Evolutionary conservation across 179 eudicot genomes (phyloP).

Genomic region (Gypsophila paniculata): DNA sequence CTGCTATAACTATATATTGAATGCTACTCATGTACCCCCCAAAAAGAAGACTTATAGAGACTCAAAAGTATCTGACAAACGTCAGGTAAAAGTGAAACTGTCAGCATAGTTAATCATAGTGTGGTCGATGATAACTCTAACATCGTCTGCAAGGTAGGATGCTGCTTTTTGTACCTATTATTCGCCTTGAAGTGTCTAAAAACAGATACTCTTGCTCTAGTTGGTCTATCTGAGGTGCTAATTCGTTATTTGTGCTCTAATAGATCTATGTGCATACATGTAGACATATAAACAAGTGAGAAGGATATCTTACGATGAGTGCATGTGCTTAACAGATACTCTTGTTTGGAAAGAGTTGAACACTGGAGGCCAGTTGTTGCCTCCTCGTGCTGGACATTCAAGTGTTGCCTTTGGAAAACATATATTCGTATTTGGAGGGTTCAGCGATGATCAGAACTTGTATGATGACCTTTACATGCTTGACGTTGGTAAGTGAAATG

Average conservation of each 20-base stretch:
- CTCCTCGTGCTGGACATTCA: slow-evolving; percentile 96
- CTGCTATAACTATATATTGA: background rate
- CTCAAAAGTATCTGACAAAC: background rate
- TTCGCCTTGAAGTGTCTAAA: background rate
- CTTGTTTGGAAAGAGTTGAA: slow-evolving; percentile 77
- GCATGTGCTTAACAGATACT: slow-evolving; percentile 48
- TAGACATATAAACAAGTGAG: background rate
- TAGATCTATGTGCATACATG: slow-evolving; percentile 8
- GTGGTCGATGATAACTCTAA: background rate
- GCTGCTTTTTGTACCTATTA: background rate
- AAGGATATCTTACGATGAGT: slow-evolving; percentile 6
- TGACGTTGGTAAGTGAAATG: slow-evolving; percentile 60
- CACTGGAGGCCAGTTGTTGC: slow-evolving; percentile 68
- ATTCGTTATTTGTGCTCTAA: background rate
- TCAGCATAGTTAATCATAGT: background rate
- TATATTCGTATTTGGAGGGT: slow-evolving; percentile 92
- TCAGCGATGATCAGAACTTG: slow-evolving; percentile 73
- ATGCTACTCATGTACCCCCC: background rate
- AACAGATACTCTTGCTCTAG: background rate
- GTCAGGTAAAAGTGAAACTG: background rate
- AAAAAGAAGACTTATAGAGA: background rate
- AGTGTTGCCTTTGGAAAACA: slow-evolving; percentile 66
- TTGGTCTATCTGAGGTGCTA: background rate
- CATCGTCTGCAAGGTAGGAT: background rate
- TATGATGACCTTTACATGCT: slow-evolving; percentile 78